Conservation (phyloP, 2,329 filamentous ascomycete genomes). For the Colletotrichum limetticola region DNA sequence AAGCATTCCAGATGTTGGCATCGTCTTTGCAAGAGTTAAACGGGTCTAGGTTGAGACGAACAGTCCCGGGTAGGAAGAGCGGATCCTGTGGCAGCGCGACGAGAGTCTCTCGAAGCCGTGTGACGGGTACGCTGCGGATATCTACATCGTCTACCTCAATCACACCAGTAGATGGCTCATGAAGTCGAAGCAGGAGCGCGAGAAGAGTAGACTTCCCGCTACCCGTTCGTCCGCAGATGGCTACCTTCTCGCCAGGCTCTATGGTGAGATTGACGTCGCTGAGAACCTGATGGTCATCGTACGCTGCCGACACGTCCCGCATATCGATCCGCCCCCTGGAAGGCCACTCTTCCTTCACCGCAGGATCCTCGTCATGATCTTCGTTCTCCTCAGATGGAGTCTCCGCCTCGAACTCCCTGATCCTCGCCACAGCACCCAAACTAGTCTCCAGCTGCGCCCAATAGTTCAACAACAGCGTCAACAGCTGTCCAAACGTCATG, state of each 20-base stretch:
- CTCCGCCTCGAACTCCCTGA: slow-evolving; percentile 42
- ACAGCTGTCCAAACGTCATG: slow-evolving; percentile 45
- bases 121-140: slow-evolving; percentile 38
- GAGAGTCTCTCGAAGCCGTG: slow-evolving; percentile 43
- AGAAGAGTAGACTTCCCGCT: slow-evolving; percentile 51
- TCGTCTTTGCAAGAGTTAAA: slow-evolving; percentile 46
- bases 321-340: neutral
- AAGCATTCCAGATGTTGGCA: slow-evolving; percentile 52
- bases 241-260: slow-evolving; percentile 48
- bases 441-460: slow-evolving; percentile 48
- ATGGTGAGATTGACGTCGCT: slow-evolving; percentile 44
- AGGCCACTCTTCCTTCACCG: neutral
- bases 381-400: slow-evolving; percentile 36
- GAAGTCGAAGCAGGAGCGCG: slow-evolving; percentile 56
- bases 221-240: slow-evolving; percentile 56
- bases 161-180: slow-evolving; percentile 52
- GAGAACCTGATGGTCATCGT: slow-evolving; percentile 37
- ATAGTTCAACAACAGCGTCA: slow-evolving; percentile 43
- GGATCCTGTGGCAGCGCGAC: slow-evolving; percentile 62
- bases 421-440: slow-evolving; percentile 41
- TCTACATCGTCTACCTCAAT: slow-evolving; percentile 59
- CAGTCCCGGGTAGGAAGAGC: slow-evolving; percentile 58
- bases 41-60: slow-evolving; percentile 63
- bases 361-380: neutral
- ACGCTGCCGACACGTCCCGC: neutral